Base-by-base conservation (phyloP, 768 basidiomycete species). In the Leccinum boreale region DNA sequence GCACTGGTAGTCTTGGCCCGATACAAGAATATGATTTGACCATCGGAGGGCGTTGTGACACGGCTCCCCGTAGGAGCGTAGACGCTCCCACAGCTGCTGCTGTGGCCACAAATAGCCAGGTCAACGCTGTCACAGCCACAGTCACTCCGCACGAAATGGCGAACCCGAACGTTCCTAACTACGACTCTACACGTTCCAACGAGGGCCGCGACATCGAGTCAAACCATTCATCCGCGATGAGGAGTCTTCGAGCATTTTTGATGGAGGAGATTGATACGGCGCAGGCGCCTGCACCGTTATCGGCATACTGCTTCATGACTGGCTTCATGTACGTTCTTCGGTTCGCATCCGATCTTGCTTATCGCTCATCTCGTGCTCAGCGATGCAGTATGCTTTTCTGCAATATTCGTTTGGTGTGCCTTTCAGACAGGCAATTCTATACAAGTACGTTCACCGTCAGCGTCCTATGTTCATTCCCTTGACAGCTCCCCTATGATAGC, bases 371-470 rank as follows among this genome's bases (percentile, higher is more conserved):
- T 10, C 4, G 4, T 15, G 2, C 12, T 23, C 60, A 91, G 89
- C 14, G 86, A 89, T 65, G 81, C 82, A 2, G 77, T 92, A 28
- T 85, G 83, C 3, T 92, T 92, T 75, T 84, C 88, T 46, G 87
- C 91, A 2, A 76, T 90, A 49, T 92, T 85, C 70, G 83, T 92
- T 12, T 93, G 91, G 89, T 89, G 86, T 70, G 90, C 86, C 14
- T 92, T 92, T 72, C 90, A 92, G 71, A 92, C 90, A 0, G 90
- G 88, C 52, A 90, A 90, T 67, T 83, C 84, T 62, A 78, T 83
- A 10, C 86, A 88, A 76, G 85, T 86, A 64, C 24, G 65, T 50
- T 9, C 4, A 4, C 3, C 26, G 8, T 31, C 19, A 1, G 1
- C 0, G 6, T 10, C 45, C 9, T 3, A 8, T 14, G 0, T 10